Base-by-base conservation (phyloP, 192 early-diverging fungal genomes). In the Martensiomyces pterosporus region DNA sequence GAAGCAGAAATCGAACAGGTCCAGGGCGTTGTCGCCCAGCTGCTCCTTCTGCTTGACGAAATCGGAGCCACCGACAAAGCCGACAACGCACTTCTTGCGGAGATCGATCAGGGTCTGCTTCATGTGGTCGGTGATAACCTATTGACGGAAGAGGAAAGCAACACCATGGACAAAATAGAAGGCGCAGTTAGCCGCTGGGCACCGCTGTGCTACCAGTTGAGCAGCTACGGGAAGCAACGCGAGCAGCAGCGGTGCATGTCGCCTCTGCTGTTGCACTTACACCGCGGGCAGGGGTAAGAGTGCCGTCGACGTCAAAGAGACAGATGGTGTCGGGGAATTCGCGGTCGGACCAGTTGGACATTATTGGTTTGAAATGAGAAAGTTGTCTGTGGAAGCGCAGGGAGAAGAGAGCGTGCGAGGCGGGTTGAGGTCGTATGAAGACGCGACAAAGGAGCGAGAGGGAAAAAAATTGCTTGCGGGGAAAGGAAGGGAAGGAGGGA, bases 261-360 rank as follows among this genome's bases (percentile, higher is more conserved):
- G n/a, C n/a, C n/a, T n/a, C 2, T 41, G 17, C 9, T 3, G 14
- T 40, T 25, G 25, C 40, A 61, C 71, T 71, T 78, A 94, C 92
- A 69, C 83, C 75, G 68, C 96, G 90, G 29, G 93, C 94, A 29
- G 93, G 94, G 9, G 92, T 95, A 44, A 99, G 67, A 10, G 96
- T 96, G 39, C 94, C 96, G 66, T 99, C 96, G 35, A 99, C 93
- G 76, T 99, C 93, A 58, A 97, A 97, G 25, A 97, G 84, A 36
- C 85, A 83, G 57, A 96, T 78, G 61, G 86, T 92, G 64, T 86
- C 79, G 26, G 93, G 88, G 23, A 78, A 70, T 40, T 80, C 70
- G 57, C 85, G 83, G 57, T 81, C 73, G 48, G 81, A 10, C 72
- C 72, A 75, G 53, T 55, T 52, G 23, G 60, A 60, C 42, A 60